Percentiles rank a stretch among this genome's conserved stretches.
These are phyloP conservation scores for Mycena rosella DNA, from an alignment of 768 basidiomycete species.

Conservation along the genomic window DNA sequence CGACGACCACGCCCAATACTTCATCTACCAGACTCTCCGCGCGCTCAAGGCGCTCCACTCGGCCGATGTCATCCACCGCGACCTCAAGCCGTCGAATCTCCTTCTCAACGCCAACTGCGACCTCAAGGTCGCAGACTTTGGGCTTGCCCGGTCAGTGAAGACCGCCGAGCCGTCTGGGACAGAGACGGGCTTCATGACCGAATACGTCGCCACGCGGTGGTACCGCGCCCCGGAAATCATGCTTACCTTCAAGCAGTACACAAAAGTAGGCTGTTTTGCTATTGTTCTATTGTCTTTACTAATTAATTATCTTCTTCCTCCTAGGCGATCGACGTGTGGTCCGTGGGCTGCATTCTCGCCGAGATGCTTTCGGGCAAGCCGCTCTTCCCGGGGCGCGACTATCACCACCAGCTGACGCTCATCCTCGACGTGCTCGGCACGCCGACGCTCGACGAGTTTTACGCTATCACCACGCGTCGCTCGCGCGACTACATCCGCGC, in stretches of 20 bases:
- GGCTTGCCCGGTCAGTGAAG: conserved; percentile 90
- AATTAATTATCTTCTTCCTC: conserved; percentile 52
- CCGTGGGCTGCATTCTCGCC: conserved; percentile 76
- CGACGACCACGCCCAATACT: conserved; percentile 96
- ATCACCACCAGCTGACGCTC: not conserved
- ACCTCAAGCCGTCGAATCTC: conserved; percentile 97
- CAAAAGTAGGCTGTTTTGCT: conserved; percentile 67
- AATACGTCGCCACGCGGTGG: conserved; percentile 78
- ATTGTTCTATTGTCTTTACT: conserved; percentile 28
- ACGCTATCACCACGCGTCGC: conserved; percentile 92
- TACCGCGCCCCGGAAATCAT: conserved; percentile 99
- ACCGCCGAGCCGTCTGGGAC: conserved; percentile 89
- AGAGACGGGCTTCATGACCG: conserved; percentile 84
- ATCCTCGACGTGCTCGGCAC: conserved; percentile 53
- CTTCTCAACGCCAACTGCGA: conserved; percentile 97
- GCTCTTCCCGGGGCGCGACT: not conserved
- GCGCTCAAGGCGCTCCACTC: conserved; percentile 97
- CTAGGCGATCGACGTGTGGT: conserved; percentile 99
- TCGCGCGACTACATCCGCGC: conserved; percentile 97
- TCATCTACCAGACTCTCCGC: conserved; percentile 93
- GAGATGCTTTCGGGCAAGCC: not conserved
- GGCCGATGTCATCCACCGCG: conserved; percentile 95
- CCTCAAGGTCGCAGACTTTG: conserved; percentile 96
- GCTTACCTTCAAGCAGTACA: conserved; percentile 89
- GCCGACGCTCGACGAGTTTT: conserved; percentile 97